A percentile compares a stretch with the other conserved stretches of the same genome.
These are phyloP conservation scores for Selaginella moellendorffii DNA, from an alignment of 75 land plant species.

Conservation along the genomic window DNA sequence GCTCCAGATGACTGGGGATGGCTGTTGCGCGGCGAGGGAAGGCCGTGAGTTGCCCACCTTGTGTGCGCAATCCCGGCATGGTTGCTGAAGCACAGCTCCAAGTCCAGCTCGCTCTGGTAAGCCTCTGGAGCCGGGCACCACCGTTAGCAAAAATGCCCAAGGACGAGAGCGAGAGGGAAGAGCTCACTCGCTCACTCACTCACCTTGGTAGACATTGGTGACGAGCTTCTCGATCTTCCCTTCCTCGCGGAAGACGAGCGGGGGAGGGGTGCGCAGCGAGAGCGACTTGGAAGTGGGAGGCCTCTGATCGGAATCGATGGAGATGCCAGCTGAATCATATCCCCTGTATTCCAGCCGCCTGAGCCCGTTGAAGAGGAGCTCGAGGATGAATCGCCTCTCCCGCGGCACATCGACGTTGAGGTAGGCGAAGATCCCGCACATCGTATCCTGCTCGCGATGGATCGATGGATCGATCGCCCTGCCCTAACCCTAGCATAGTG, in stretches of 20 bases:
- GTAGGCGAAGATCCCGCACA: slow-evolving; percentile 98
- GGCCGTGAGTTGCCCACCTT: slow-evolving; percentile 97
- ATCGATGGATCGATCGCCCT: background rate
- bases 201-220: slow-evolving; percentile 65
- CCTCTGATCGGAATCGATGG: slow-evolving; percentile 37
- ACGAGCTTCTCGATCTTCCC: slow-evolving; percentile 97
- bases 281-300: background rate
- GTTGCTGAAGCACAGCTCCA: slow-evolving; percentile 44
- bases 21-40: slow-evolving; percentile 82
- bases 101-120: slow-evolving; percentile 43
- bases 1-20: slow-evolving; percentile 87
- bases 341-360: slow-evolving; percentile 88
- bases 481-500: background rate
- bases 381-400: slow-evolving; percentile 67
- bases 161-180: background rate
- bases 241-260: slow-evolving; percentile 81
- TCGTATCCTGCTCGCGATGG: slow-evolving; percentile 7
- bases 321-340: slow-evolving; percentile 93
- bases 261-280: slow-evolving; percentile 24
- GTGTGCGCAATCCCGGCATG: slow-evolving; percentile 99
- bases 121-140: slow-evolving; percentile 37
- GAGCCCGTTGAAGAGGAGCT: slow-evolving; percentile 84
- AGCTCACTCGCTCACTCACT: background rate
- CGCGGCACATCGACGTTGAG: slow-evolving; percentile 53
- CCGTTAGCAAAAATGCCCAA: background rate